A percentile compares a stretch with the other conserved stretches of the same genome.
Evolutionary conservation across 768 basidiomycete species (phyloP).

Genomic region (Tricholoma bakamatsutake): DNA sequence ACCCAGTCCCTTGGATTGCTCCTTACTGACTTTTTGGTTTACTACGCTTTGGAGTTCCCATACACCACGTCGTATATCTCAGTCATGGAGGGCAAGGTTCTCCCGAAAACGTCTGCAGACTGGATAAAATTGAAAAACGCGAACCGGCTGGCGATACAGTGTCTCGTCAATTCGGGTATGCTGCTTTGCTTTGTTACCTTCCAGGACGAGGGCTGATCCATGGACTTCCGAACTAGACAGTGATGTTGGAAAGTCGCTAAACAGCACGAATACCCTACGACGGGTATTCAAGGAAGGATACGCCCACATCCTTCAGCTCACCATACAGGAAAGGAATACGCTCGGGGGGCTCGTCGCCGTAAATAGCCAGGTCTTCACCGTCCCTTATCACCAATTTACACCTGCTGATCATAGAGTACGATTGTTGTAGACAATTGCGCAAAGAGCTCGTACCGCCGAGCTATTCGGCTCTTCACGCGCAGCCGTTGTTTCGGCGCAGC

Average conservation of each 20-base stretch:
- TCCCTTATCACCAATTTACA: neutral
- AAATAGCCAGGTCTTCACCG: conserved; percentile 14
- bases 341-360: conserved; percentile 23
- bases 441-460: neutral
- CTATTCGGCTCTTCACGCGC: neutral
- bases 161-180: conserved; percentile 36
- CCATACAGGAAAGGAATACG: conserved; percentile 12
- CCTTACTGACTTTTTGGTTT: conserved; percentile 58
- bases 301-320: conserved; percentile 15
- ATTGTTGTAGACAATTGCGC: neutral
- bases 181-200: neutral
- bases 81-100: conserved; percentile 25
- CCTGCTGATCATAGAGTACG: neutral
- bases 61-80: conserved; percentile 37
- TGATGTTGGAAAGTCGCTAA: conserved; percentile 32
- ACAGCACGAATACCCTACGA: conserved; percentile 25
- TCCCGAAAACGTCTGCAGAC: conserved; percentile 28
- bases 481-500: neutral
- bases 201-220: neutral
- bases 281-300: conserved; percentile 30
- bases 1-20: conserved; percentile 51
- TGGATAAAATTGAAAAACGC: conserved; percentile 24
- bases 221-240: conserved; percentile 23
- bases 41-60: conserved; percentile 48
- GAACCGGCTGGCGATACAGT: conserved; percentile 32